Evolutionary conservation across 2,329 filamentous ascomycete genomes (phyloP).

Genomic region (Penicillium sp.): DNA sequence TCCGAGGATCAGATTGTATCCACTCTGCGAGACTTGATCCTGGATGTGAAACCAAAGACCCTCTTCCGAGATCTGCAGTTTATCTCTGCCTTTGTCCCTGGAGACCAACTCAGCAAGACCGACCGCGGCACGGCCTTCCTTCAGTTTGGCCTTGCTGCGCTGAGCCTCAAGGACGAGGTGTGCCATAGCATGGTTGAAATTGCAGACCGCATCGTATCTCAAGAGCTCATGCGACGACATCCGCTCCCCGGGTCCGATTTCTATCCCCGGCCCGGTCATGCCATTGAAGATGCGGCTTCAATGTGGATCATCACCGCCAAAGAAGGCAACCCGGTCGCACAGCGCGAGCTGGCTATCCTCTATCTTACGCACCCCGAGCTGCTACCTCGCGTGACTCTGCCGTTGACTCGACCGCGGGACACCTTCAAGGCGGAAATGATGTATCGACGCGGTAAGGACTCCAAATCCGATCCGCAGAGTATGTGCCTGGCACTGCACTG

Average conservation of each 20-base stretch:
- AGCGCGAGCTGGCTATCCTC: constrained; percentile 88
- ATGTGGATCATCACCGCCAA: constrained; percentile 94
- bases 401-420: constrained; percentile 78
- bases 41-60: constrained; percentile 70
- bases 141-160: constrained; percentile 81
- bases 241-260: constrained; percentile 31
- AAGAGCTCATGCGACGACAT: constrained; percentile 46
- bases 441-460: constrained; percentile 61
- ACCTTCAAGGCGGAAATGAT: constrained; percentile 89
- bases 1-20: constrained; percentile 63
- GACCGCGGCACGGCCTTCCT: constrained; percentile 76
- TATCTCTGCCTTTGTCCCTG: constrained; percentile 61
- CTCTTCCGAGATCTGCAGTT: constrained; percentile 78
- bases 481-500: constrained; percentile 96
- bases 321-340: constrained; percentile 82
- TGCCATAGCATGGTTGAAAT: constrained; percentile 80
- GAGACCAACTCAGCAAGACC: constrained; percentile 57
- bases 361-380: constrained; percentile 90
- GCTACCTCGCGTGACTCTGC: constrained; percentile 73
- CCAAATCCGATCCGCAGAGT: constrained; percentile 74
- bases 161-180: constrained; percentile 84
- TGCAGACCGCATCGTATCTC: constrained; percentile 65
- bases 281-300: constrained; percentile 70
- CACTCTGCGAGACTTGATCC: constrained; percentile 66
- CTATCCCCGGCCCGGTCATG: constrained; percentile 29